Evolutionary conservation across 73 alveolate species (phyloP).

Genomic region (Symbiodinium pilosum): DNA sequence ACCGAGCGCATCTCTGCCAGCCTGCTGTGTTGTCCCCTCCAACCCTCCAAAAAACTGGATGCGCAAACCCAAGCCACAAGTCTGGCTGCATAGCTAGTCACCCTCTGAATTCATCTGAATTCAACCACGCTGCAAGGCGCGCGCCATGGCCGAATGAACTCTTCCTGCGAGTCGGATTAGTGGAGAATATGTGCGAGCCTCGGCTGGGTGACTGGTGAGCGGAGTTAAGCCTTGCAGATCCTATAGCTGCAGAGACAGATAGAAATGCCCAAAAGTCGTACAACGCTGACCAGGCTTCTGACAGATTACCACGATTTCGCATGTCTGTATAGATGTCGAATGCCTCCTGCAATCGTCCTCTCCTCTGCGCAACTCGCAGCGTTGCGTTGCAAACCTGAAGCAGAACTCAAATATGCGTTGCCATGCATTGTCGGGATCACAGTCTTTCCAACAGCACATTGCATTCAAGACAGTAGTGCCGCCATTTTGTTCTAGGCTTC

Average conservation of each 20-base stretch:
- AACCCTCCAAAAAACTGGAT: not conserved
- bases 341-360: not conserved
- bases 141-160: not conserved
- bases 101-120: not conserved
- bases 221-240: too few species aligned
- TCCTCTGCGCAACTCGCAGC: not conserved
- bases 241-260: too few species aligned
- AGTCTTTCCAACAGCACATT: too few species aligned
- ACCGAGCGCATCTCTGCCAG: not conserved
- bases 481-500: too few species aligned
- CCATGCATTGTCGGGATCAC: too few species aligned
- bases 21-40: not conserved
- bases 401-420: too few species aligned
- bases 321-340: not conserved
- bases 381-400: not conserved
- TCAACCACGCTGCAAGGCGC: not conserved
- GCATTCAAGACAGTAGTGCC: too few species aligned
- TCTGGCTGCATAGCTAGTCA: too few species aligned
- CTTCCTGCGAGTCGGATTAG: conserved; percentile 5
- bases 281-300: not conserved
- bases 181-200: conserved; percentile 11
- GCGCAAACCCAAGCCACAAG: not conserved
- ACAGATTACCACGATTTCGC: not conserved
- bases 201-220: not conserved
- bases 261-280: too few species aligned